Evolutionary conservation across 164 flowering plant genomes (phyloP).

Genomic region (Euptelea pleiosperma): DNA sequence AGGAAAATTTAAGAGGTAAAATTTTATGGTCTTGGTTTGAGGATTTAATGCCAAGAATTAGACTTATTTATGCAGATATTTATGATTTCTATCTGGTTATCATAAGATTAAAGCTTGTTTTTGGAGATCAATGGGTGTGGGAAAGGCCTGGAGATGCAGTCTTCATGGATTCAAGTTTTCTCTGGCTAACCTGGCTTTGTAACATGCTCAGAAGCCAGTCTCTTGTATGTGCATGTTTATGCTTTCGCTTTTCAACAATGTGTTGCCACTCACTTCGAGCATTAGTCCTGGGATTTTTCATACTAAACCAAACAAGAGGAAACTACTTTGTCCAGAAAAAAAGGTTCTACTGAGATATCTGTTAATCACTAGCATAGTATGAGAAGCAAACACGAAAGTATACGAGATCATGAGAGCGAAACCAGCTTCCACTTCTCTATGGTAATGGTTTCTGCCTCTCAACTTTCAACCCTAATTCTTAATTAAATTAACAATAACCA

Average conservation of each 20-base stretch:
- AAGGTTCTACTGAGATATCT: no score
- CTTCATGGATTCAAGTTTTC: conserved; percentile 6
- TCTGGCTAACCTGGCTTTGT: conserved; percentile 30
- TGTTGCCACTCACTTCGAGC: conserved; percentile 76
- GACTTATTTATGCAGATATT: neutral
- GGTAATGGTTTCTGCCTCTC: neutral
- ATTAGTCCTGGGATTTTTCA: no score
- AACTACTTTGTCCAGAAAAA: no score
- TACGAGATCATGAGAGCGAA: neutral
- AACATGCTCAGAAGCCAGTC: conserved; percentile 43
- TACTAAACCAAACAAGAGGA: no score
- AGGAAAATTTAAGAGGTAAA: no score
- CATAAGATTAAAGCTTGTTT: neutral
- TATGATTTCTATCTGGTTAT: conserved; percentile 6
- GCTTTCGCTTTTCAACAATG: conserved; percentile 75
- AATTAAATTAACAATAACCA: neutral
- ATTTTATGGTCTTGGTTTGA: no score
- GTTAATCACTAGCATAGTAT: no score
- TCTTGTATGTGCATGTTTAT: conserved; percentile 67
- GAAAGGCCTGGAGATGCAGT: conserved; percentile 26
- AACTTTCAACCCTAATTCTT: neutral
- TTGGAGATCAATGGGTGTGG: conserved; percentile 30
- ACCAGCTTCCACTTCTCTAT: neutral
- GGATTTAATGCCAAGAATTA: no score
- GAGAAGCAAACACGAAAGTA: no score